These are phyloP conservation scores for Russula foetens DNA, from an alignment of 768 basidiomycete species.

Conservation along the genomic window DNA sequence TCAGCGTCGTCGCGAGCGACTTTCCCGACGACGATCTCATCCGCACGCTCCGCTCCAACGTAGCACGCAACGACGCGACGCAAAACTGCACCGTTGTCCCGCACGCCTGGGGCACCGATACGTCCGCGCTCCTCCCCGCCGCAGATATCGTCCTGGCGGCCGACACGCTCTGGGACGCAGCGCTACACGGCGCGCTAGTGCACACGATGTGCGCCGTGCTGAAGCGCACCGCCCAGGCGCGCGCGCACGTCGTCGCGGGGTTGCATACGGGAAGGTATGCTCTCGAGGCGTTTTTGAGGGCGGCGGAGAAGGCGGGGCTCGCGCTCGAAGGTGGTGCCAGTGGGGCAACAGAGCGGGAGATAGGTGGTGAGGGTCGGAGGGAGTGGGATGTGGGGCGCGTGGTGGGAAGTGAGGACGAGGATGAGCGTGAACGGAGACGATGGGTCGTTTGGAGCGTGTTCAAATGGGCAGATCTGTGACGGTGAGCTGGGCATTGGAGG, in stretches of 20 bases:
- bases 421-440: slow-evolving; percentile 56
- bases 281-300: slow-evolving; percentile 49
- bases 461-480: slow-evolving; percentile 8
- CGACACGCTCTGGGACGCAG: slow-evolving; percentile 73
- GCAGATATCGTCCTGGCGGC: slow-evolving; percentile 59
- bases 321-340: slow-evolving; percentile 31
- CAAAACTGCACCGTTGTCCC: slow-evolving; percentile 45
- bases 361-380: slow-evolving; percentile 32
- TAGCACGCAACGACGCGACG: slow-evolving; percentile 41
- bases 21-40: slow-evolving; percentile 64
- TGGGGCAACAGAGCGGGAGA: slow-evolving; percentile 40
- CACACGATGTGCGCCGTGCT: slow-evolving; percentile 44
- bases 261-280: slow-evolving; percentile 73
- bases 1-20: slow-evolving; percentile 49
- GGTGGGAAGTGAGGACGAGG: slow-evolving; percentile 35
- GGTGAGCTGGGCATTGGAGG: no score
- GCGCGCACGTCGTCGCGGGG: slow-evolving; percentile 61
- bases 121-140: slow-evolving; percentile 24
- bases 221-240: slow-evolving; percentile 34
- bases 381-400: slow-evolving; percentile 45
- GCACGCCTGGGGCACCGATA: slow-evolving; percentile 58
- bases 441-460: slow-evolving; percentile 62
- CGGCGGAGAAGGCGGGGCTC: slow-evolving; percentile 35
- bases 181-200: slow-evolving; percentile 46
- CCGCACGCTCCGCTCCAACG: slow-evolving; percentile 47